Evolutionary conservation across 495 filamentous ascomycete genomes (phyloP).

Genomic region (Penicillium robsamsonii): DNA sequence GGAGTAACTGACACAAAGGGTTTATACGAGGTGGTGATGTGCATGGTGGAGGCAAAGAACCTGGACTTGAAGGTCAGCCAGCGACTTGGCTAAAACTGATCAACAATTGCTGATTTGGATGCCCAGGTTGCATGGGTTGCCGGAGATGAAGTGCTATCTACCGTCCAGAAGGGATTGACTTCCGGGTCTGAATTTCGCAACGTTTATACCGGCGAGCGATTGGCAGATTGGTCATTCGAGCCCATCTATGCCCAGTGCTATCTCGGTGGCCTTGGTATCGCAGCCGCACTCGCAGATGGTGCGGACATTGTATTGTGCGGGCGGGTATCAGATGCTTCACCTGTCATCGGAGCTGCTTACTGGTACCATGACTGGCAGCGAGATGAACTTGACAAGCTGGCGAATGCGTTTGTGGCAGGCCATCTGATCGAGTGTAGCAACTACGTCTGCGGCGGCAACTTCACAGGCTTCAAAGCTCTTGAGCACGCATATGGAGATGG

Average conservation of each 20-base stretch:
- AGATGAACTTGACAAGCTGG: constrained; percentile 46
- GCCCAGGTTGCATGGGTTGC: constrained; percentile 45
- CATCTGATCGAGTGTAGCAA: constrained; percentile 57
- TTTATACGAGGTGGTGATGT: constrained; percentile 44
- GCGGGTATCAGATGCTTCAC: constrained; percentile 54
- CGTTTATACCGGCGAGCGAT: constrained; percentile 48
- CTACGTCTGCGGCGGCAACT: constrained; percentile 58
- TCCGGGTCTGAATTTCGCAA: constrained; percentile 46
- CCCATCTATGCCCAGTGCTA: constrained; percentile 56
- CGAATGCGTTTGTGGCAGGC: constrained; percentile 52
- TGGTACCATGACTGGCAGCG: constrained; percentile 49
- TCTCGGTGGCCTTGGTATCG: constrained; percentile 52
- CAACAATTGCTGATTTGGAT: background rate
- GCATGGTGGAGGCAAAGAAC: constrained; percentile 43
- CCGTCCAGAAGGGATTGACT: constrained; percentile 38
- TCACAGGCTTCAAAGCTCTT: constrained; percentile 52
- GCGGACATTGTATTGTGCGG: constrained; percentile 60
- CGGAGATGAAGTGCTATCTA: constrained; percentile 51
- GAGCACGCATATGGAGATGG: constrained; percentile 30
- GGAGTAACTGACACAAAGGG: constrained; percentile 52
- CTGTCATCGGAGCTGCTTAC: constrained; percentile 50
- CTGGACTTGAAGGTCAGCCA: constrained; percentile 42
- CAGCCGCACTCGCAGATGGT: constrained; percentile 46
- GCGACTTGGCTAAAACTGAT: background rate
- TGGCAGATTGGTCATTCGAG: constrained; percentile 51